Conservation (phyloP, 192 early-diverging fungal species). For the Coemansia sp. region DNA sequence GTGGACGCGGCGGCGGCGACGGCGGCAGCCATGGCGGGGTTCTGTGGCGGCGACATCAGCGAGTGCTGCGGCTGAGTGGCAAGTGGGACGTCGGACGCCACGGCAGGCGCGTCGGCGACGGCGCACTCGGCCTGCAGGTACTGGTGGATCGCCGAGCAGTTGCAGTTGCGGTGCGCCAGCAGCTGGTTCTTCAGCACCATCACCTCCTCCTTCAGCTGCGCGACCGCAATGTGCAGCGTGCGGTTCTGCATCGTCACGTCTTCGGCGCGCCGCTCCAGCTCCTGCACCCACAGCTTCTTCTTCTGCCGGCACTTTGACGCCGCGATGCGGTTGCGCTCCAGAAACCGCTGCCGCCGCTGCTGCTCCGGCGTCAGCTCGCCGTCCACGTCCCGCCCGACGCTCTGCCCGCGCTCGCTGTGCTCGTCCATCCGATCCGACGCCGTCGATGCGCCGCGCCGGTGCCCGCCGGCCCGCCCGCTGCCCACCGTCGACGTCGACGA, state of each 20-base stretch:
- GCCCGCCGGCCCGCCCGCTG: neutral
- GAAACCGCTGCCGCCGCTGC: slow-evolving; percentile 75
- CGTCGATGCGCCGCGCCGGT: slow-evolving; percentile 2
- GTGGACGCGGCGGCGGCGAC: slow-evolving; percentile 8
- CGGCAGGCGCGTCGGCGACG: neutral
- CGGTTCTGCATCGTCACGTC: slow-evolving; percentile 50
- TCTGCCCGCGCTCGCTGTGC: slow-evolving; percentile 7
- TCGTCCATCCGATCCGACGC: neutral
- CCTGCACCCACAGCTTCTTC: slow-evolving; percentile 87
- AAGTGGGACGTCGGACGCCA: neutral
- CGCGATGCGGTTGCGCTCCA: slow-evolving; percentile 85
- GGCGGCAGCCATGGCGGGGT: slow-evolving; percentile 15
- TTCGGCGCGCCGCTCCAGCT: slow-evolving; percentile 70
- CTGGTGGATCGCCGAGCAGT: slow-evolving; percentile 55
- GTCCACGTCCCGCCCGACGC: slow-evolving; percentile 4
- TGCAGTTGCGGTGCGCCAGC: slow-evolving; percentile 53
- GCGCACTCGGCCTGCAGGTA: slow-evolving; percentile 39
- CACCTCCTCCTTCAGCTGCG: slow-evolving; percentile 52
- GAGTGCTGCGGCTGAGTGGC: slow-evolving; percentile 17
- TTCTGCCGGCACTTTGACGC: slow-evolving; percentile 89
- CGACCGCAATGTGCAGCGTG: slow-evolving; percentile 38
- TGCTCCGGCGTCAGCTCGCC: slow-evolving; percentile 29
- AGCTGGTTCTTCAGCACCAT: slow-evolving; percentile 55
- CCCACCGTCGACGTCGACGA: slow-evolving; percentile 10
- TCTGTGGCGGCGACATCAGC: slow-evolving; percentile 18